Base-by-base conservation (phyloP, 352 stramenopile genomes). In the Globisporangium ultimum region DNA sequence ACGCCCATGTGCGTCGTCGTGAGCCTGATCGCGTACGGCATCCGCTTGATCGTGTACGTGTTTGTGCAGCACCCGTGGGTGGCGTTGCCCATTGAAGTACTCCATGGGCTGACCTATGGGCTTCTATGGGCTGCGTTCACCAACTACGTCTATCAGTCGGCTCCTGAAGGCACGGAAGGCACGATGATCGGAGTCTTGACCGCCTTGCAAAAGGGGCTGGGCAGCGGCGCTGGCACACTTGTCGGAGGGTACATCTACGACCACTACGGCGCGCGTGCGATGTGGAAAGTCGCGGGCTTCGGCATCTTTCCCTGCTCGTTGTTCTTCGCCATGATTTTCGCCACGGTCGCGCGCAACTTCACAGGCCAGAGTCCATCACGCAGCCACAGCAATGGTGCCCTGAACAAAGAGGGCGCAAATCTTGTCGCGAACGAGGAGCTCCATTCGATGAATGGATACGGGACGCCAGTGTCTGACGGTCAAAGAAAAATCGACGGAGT, bases 181-280 rank as follows among this genome's bases (percentile, higher is more conserved):
- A 89, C 77, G 24, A 89, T 89, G 79, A 89, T 91, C 51, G 79
- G 79, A 0, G 41, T 89, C 24, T 63, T 90, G 52, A 78, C 72
- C 10, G 70, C 82, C 15, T 68, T 89, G 36, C 80, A 88, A 56
- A 92, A 87, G 55, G 80, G 82, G 12, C 69, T 89, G 46, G 82
- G 78, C 11, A 74, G 78, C 50, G 82, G 74, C 15, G 68, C 70
- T 34, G 81, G 79, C 28, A 89, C 80, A 18, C 67, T 92, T 10
- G 69, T 81, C 57, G 82, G 82, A 32, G 82, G 82, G 18, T 90
- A 82, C 69, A 67, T 90, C 55, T 92, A 92, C 61, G 62, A 92
- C 40, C 66, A 77, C 22, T 87, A 76, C 53, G 80, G 80, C 3
- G 61, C 68, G 2, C 68, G 74, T 14, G 47, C 58, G 20, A 92